These are phyloP conservation scores for Apophysomyces elegans DNA, from an alignment of 371 early-diverging fungal species.

Conservation along the genomic window DNA sequence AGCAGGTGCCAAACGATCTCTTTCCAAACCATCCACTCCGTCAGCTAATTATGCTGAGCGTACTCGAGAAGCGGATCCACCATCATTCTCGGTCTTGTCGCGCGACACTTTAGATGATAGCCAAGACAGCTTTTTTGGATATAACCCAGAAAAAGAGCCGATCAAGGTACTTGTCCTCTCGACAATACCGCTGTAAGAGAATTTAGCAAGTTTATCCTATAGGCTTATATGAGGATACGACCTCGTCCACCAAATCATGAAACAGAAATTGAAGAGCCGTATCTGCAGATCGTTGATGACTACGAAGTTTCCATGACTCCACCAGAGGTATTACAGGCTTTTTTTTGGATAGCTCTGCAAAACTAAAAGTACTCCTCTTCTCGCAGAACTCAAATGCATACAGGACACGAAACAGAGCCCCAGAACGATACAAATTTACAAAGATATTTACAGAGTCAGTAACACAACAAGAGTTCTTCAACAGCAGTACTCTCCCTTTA, in stretches of 20 bases:
- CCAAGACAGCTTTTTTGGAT: slow-evolving; percentile 25
- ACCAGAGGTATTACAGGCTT: slow-evolving; percentile 32
- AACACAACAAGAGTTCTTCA: slow-evolving; percentile 61
- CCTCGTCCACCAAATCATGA: slow-evolving; percentile 27
- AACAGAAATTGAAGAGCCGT: slow-evolving; percentile 27
- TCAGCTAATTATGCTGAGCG: slow-evolving; percentile 20
- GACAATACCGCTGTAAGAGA: too few species aligned
- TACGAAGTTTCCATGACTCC: slow-evolving; percentile 52
- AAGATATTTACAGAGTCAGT: slow-evolving; percentile 60
- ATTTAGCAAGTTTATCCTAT: neutral
- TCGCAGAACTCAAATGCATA: slow-evolving; percentile 39
- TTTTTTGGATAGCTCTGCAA: neutral
- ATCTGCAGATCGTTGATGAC: slow-evolving; percentile 54
- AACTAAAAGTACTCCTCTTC: neutral
- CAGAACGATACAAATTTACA: slow-evolving; percentile 67
- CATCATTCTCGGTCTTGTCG: neutral
- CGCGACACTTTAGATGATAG: slow-evolving; percentile 6
- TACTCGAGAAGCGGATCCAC: slow-evolving; percentile 12
- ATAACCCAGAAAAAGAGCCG: slow-evolving; percentile 35
- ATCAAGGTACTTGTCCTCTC: slow-evolving; percentile 20
- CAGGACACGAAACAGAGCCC: slow-evolving; percentile 46
- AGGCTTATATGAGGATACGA: slow-evolving; percentile 56
- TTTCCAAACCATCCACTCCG: slow-evolving; percentile 10
- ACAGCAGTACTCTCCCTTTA: slow-evolving; percentile 62
- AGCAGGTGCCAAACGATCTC: slow-evolving; percentile 9